A percentile compares a stretch with the other conserved stretches of the same genome.
These are phyloP conservation scores for Aspergillus melleus DNA, from an alignment of 2,329 filamentous ascomycete species.

Conservation along the genomic window DNA sequence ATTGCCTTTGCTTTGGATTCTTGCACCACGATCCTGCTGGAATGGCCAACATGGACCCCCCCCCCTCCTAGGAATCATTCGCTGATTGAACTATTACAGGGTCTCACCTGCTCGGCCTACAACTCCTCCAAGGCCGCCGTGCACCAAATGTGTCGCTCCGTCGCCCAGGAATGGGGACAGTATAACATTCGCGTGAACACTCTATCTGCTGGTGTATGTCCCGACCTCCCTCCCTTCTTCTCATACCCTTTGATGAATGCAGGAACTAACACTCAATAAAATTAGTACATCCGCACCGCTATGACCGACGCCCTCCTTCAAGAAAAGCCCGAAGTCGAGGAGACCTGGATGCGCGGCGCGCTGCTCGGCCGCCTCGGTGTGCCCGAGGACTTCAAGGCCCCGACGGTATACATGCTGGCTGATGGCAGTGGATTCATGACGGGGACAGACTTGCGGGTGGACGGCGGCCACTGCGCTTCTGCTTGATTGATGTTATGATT, in stretches of 20 bases:
- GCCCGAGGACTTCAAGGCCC: constrained; percentile 43
- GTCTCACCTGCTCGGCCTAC: constrained; percentile 63
- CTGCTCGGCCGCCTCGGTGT: constrained; percentile 51
- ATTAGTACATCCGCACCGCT: constrained; percentile 49
- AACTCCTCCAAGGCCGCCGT: constrained; percentile 53
- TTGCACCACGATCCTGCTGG: neutral
- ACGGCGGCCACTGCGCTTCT: constrained; percentile 42
- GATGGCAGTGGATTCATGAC: constrained; percentile 44
- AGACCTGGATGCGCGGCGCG: constrained; percentile 55
- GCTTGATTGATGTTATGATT: constrained; percentile 18
- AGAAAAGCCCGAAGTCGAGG: constrained; percentile 52
- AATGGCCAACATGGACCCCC: too few species aligned
- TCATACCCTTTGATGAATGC: too few species aligned
- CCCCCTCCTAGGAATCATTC: too few species aligned
- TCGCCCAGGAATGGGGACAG: constrained; percentile 52
- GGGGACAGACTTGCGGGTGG: constrained; percentile 39
- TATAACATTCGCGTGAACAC: constrained; percentile 78
- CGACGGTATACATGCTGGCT: constrained; percentile 37
- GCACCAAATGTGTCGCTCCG: constrained; percentile 49
- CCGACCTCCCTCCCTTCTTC: too few species aligned
- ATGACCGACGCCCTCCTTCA: constrained; percentile 50
- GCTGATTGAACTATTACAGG: constrained; percentile 36
- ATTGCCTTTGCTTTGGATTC: neutral
- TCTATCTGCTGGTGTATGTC: constrained; percentile 65
- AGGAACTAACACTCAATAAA: neutral